These are phyloP conservation scores for Eucalyptus sp. DNA, from an alignment of 345 rosid species.

Conservation along the genomic window DNA sequence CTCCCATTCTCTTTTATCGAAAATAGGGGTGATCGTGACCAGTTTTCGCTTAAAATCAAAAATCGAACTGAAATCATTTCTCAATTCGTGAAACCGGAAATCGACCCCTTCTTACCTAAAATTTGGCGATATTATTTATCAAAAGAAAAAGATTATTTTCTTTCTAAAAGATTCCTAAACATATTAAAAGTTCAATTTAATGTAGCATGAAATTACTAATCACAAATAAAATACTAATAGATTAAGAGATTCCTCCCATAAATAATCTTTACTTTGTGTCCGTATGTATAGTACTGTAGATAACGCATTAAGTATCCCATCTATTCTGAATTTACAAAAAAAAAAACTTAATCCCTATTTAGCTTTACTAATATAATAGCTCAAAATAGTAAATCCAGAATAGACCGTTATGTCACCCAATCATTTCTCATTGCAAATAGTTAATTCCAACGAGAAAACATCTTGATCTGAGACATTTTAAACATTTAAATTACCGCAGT, in stretches of 20 bases:
- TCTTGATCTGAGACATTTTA: fast-evolving
- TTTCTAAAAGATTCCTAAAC: background rate
- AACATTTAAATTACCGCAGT: background rate
- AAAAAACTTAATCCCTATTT: background rate
- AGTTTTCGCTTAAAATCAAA: fast-evolving
- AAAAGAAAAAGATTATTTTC: background rate
- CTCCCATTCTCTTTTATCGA: no score
- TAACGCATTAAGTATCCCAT: no score
- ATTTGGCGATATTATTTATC: background rate
- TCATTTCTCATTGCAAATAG: no score
- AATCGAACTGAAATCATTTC: no score
- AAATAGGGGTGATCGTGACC: no score
- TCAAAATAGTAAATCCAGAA: no score
- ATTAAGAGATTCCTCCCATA: background rate
- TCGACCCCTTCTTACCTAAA: background rate
- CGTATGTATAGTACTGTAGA: no score
- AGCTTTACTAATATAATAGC: no score
- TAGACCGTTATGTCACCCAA: fast-evolving
- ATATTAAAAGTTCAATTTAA: background rate
- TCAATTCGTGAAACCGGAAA: background rate
- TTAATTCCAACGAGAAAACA: background rate
- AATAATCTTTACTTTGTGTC: background rate
- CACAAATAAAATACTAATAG: background rate
- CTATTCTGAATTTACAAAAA: no score
- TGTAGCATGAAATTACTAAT: background rate